phyloP scores from a whole-genome alignment of 306 rosid species.

The Vigna trinervia region DNA sequence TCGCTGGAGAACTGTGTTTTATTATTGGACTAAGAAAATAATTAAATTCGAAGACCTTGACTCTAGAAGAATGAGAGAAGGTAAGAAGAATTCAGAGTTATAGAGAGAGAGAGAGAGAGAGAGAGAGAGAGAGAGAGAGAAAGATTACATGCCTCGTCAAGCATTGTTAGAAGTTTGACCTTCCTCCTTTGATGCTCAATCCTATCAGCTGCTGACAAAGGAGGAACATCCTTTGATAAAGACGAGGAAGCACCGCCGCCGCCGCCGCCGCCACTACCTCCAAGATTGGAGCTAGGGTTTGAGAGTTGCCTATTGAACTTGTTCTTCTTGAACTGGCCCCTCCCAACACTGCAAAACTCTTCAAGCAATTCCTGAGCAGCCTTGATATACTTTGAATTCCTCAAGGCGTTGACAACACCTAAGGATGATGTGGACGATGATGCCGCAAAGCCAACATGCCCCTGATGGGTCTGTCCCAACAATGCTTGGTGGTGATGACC shows the following conservation, averaged over 20 bases:
- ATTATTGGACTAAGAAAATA: conserved; percentile 33
- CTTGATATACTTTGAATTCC: conserved; percentile 74
- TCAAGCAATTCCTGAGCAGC: conserved; percentile 82
- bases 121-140: conserved; percentile 50
- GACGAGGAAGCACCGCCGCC: conserved; percentile 58
- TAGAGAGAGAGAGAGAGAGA: conserved; percentile 27
- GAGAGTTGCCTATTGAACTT: conserved; percentile 59
- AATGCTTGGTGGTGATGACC: conserved; percentile 11
- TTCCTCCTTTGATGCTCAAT: conserved; percentile 89
- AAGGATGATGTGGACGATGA: conserved; percentile 45
- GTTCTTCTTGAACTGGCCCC: conserved; percentile 81
- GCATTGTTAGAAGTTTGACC: conserved; percentile 85
- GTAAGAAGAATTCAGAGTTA: conserved; percentile 37
- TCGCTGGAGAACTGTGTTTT: conserved; percentile 52
- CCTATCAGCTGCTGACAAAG: conserved; percentile 81
- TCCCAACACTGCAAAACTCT: conserved; percentile 90
- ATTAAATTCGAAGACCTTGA: conserved; percentile 45
- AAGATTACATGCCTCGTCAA: conserved; percentile 86
- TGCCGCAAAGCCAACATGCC: conserved; percentile 56
- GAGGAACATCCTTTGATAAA: conserved; percentile 64
- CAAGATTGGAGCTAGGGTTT: conserved; percentile 74
- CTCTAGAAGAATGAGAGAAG: conserved; percentile 55
- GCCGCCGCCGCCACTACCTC: conserved; percentile 41
- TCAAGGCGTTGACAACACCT: conserved; percentile 70
- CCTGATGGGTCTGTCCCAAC: conserved; percentile 48